These are phyloP conservation scores for Phoma herbarum DNA, from an alignment of 2,329 filamentous ascomycete species.

Conservation along the genomic window DNA sequence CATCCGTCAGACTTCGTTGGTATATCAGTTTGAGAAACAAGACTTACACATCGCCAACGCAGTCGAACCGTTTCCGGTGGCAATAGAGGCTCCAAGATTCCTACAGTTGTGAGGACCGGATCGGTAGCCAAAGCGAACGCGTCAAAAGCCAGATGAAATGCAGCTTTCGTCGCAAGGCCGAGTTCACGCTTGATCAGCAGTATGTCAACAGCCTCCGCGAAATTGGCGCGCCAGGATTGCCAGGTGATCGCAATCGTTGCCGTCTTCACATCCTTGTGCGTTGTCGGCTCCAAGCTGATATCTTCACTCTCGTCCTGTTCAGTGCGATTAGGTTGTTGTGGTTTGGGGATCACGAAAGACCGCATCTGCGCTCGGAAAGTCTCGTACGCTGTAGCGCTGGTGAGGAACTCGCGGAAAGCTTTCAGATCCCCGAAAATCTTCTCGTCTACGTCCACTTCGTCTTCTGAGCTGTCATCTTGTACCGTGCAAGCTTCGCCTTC, in stretches of 20 bases:
- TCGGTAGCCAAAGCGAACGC: neutral
- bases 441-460: neutral
- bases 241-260: neutral
- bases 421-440: neutral
- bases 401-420: neutral
- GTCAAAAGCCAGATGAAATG: neutral
- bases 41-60: neutral
- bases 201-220: neutral
- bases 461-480: neutral
- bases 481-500: neutral
- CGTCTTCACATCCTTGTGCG: neutral
- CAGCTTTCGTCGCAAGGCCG: neutral
- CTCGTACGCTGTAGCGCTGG: neutral
- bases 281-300: neutral
- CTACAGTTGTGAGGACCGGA: neutral
- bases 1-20: neutral
- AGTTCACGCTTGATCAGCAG: neutral
- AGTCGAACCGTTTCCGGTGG: neutral
- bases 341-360: neutral
- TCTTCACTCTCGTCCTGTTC: too few species aligned
- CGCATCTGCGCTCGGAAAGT: neutral
- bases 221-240: neutral
- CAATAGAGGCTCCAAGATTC: neutral
- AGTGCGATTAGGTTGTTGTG: neutral
- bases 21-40: neutral